Conservation (phyloP, 371 early-diverging fungal species). For the Mortierella polycephala region DNA sequence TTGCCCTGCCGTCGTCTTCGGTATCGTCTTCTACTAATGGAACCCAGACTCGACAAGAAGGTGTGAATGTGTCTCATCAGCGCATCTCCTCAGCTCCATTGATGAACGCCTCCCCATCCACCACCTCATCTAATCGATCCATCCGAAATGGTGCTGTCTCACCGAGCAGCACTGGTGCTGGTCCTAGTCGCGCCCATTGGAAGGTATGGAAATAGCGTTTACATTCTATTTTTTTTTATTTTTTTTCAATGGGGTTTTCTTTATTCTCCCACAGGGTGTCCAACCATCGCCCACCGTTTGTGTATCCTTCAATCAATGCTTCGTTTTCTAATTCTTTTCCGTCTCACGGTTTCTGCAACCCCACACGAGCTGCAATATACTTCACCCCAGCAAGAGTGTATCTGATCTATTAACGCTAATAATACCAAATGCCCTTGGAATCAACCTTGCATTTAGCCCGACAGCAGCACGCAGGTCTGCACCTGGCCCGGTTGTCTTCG, state of each 20-base stretch:
- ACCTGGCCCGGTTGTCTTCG: slow-evolving; percentile 49
- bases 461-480: slow-evolving; percentile 46
- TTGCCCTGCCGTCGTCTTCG: slow-evolving; percentile 14
- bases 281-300: too few species aligned
- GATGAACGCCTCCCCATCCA: slow-evolving; percentile 2
- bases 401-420: slow-evolving; percentile 3
- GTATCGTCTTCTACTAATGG: slow-evolving; percentile 20
- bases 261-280: background rate
- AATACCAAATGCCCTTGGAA: background rate
- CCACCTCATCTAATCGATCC: slow-evolving; percentile 13
- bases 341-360: too few species aligned
- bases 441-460: slow-evolving; percentile 24
- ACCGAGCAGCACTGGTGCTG: background rate
- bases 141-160: slow-evolving; percentile 7
- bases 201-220: slow-evolving; percentile 32
- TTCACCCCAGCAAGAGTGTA: slow-evolving; percentile 3
- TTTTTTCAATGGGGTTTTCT: background rate
- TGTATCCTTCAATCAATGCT: too few species aligned
- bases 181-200: slow-evolving; percentile 53
- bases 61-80: slow-evolving; percentile 29
- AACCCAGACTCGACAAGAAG: background rate
- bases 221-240: background rate
- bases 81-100: slow-evolving; percentile 31
- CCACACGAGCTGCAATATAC: too few species aligned
- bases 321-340: too few species aligned